Evolutionary conservation across 805 yeast species (phyloP).

Genomic region (Hanseniaspora valbyensis): DNA sequence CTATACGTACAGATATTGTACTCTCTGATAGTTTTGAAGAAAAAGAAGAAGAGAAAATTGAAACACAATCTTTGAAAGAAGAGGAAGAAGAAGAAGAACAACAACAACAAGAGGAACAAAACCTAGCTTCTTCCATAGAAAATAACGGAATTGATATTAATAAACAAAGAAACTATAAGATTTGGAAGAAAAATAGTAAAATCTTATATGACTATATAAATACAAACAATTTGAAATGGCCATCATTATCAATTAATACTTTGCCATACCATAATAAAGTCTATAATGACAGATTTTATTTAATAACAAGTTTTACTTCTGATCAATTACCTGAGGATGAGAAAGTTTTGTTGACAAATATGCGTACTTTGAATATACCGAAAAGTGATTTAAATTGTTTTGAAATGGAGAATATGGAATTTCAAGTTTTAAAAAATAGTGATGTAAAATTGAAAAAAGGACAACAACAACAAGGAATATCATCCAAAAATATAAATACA

Average conservation of each 20-base stretch:
- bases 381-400: constrained; percentile 31
- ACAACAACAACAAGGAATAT: not conserved
- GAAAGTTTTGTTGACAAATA: constrained; percentile 23
- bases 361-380: constrained; percentile 26
- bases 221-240: constrained; percentile 57
- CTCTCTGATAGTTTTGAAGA: too few relatives aligned
- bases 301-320: constrained; percentile 29
- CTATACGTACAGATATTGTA: not conserved
- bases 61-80: not conserved
- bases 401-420: constrained; percentile 32
- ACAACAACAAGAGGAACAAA: not conserved
- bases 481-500: not conserved
- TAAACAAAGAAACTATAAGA: constrained; percentile 27
- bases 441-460: constrained; percentile 22
- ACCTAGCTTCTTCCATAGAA: not conserved
- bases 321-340: constrained; percentile 30
- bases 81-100: too few relatives aligned
- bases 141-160: not conserved
- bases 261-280: constrained; percentile 37
- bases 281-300: constrained; percentile 24
- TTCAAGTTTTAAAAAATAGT: constrained; percentile 23
- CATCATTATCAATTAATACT: constrained; percentile 62
- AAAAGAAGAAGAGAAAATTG: not conserved
- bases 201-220: constrained; percentile 62
- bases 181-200: constrained; percentile 76